Conservation (phyloP, 2,329 filamentous ascomycete genomes). For the Chaetomium sp. region DNA sequence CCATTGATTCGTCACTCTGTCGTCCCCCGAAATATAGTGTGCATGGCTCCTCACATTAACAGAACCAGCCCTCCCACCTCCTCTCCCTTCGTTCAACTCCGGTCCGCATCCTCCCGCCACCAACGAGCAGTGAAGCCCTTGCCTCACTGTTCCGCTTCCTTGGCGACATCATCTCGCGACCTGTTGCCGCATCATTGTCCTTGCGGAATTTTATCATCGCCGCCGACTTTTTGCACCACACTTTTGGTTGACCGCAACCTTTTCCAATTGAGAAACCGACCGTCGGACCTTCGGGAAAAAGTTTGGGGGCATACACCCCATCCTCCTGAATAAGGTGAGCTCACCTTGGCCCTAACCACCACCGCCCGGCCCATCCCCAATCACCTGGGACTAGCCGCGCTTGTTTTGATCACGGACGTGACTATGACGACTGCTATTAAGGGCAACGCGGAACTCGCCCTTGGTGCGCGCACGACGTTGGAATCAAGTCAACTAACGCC, state of each 20-base stretch:
- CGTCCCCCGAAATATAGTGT: conserved; percentile 22
- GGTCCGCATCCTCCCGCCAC: conserved; percentile 20
- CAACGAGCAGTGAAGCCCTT: conserved; percentile 15
- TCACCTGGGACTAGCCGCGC: neutral
- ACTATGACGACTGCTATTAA: too few species aligned
- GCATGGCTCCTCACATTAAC: conserved; percentile 25
- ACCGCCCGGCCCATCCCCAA: neutral
- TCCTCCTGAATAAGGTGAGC: conserved; percentile 6
- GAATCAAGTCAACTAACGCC: conserved; percentile 12
- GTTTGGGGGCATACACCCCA: neutral
- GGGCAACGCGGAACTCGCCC: too few species aligned
- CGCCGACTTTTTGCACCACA: neutral
- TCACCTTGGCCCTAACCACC: neutral
- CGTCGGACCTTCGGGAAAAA: conserved; percentile 1
- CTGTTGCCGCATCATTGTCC: conserved; percentile 2
- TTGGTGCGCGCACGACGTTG: too few species aligned
- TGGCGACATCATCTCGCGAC: conserved; percentile 4
- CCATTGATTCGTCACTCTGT: conserved; percentile 16
- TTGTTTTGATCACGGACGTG: neutral
- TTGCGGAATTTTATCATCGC: conserved; percentile 6
- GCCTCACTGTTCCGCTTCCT: conserved; percentile 14
- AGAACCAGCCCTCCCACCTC: conserved; percentile 23
- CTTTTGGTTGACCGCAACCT: neutral
- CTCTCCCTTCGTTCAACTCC: conserved; percentile 20
- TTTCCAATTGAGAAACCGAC: conserved; percentile 13